phyloP scores from a whole-genome alignment of 1,284 basidiomycete species.

The Boletellus deceptivus region DNA sequence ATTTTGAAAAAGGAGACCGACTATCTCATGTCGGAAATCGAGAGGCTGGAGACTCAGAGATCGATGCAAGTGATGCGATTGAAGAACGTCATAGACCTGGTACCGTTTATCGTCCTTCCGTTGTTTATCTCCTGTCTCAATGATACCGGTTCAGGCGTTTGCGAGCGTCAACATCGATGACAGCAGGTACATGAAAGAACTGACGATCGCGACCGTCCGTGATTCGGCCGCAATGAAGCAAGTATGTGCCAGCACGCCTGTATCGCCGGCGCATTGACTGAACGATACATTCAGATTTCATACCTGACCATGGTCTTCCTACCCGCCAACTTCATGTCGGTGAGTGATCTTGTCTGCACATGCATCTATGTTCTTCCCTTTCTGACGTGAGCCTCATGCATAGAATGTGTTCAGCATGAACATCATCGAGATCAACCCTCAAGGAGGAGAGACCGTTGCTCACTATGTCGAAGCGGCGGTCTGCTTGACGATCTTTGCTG shows the following conservation, averaged over 20 bases:
- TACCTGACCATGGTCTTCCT: slow-evolving; percentile 60
- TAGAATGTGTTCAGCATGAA: slow-evolving; percentile 51
- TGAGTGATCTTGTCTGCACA: slow-evolving; percentile 28
- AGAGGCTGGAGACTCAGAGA: slow-evolving; percentile 42
- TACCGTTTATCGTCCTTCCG: slow-evolving; percentile 25
- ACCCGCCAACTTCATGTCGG: slow-evolving; percentile 51
- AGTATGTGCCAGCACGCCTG: slow-evolving; percentile 21
- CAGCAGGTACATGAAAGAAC: slow-evolving; percentile 43
- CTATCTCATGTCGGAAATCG: slow-evolving; percentile 45
- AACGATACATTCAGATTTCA: slow-evolving; percentile 30
- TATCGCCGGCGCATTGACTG: neutral
- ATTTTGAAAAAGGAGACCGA: slow-evolving; percentile 45
- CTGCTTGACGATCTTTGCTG: slow-evolving; percentile 43
- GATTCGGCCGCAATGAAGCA: slow-evolving; percentile 57
- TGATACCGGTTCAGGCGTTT: slow-evolving; percentile 39
- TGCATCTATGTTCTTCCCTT: neutral
- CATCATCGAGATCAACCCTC: slow-evolving; percentile 37
- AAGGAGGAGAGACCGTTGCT: slow-evolving; percentile 32
- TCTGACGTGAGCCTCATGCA: slow-evolving; percentile 1
- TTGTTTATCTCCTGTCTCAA: neutral
- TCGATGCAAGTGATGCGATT: slow-evolving; percentile 46
- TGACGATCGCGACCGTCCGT: slow-evolving; percentile 46
- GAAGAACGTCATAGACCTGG: slow-evolving; percentile 55
- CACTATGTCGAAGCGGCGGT: slow-evolving; percentile 43
- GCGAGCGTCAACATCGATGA: slow-evolving; percentile 51